Percentiles rank a stretch among this genome's conserved stretches.
phyloP scores from a whole-genome alignment of 2,329 filamentous ascomycete species.

The Verticillium alfalfae region DNA sequence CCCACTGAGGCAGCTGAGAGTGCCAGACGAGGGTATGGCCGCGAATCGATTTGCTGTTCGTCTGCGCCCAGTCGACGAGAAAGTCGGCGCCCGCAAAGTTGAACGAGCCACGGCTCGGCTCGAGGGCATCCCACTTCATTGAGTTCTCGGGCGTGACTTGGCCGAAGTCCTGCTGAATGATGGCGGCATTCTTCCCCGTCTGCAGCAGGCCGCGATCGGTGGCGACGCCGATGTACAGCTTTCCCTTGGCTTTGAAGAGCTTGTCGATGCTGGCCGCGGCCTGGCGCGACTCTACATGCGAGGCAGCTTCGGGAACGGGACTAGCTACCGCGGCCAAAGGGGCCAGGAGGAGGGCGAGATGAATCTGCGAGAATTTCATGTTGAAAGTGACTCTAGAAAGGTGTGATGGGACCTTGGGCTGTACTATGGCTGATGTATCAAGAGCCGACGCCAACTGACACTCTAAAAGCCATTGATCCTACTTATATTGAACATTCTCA shows the following conservation, averaged over 20 bases:
- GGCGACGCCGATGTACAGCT: slow-evolving; percentile 58
- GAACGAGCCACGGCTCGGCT: slow-evolving; percentile 45
- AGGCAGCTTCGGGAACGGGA: slow-evolving; percentile 21
- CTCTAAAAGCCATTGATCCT: too few species aligned
- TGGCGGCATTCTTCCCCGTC: slow-evolving; percentile 41
- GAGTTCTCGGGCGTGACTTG: slow-evolving; percentile 64
- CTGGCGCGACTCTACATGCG: slow-evolving; percentile 43
- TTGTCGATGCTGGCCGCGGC: slow-evolving; percentile 41
- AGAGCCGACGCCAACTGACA: too few species aligned
- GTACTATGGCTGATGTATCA: too few species aligned
- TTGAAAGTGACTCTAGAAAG: background rate
- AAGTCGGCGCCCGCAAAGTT: slow-evolving; percentile 51
- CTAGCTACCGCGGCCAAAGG: slow-evolving; percentile 26
- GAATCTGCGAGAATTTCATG: slow-evolving; percentile 13
- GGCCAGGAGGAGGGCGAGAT: slow-evolving; percentile 25
- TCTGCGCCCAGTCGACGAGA: slow-evolving; percentile 50
- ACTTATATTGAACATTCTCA: too few species aligned
- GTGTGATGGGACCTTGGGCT: background rate
- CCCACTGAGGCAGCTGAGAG: slow-evolving; percentile 53
- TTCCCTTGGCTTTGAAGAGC: slow-evolving; percentile 55
- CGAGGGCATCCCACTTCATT: slow-evolving; percentile 62
- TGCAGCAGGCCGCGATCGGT: slow-evolving; percentile 49
- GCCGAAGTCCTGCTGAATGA: slow-evolving; percentile 58
- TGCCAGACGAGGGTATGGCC: slow-evolving; percentile 66
- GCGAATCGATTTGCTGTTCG: slow-evolving; percentile 52